These are phyloP conservation scores for Trichoderma sp. DNA, from an alignment of 2,329 filamentous ascomycete species.

Conservation along the genomic window DNA sequence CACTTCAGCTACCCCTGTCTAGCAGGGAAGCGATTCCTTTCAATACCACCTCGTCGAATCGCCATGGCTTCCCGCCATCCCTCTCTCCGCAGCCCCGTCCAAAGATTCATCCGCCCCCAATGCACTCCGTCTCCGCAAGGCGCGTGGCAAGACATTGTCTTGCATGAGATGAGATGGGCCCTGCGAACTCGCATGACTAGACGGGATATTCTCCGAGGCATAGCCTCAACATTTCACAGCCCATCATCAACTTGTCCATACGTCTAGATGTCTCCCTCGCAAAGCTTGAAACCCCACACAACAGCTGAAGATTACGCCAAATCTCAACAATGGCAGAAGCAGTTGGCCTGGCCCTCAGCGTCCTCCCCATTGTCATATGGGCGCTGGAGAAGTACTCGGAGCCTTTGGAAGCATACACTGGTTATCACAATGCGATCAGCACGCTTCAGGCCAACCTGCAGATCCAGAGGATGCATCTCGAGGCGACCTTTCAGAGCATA, in stretches of 20 bases:
- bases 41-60: background rate
- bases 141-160: background rate
- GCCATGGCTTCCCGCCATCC: background rate
- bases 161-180: background rate
- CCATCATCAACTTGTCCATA: background rate
- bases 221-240: background rate
- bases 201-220: background rate
- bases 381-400: conserved; percentile 16
- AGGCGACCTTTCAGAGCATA: conserved; percentile 10
- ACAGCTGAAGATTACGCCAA: background rate
- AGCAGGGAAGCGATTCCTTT: conserved; percentile 2
- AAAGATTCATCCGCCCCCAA: background rate
- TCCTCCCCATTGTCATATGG: conserved; percentile 16
- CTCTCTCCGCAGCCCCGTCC: background rate
- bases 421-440: conserved; percentile 8
- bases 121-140: background rate
- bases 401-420: conserved; percentile 9
- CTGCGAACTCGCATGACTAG: background rate
- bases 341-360: conserved; percentile 2
- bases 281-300: background rate
- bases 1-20: background rate
- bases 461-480: conserved; percentile 16
- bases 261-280: background rate
- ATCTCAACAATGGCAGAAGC: conserved; percentile 2
- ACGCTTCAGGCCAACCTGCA: conserved; percentile 15